Percentiles rank a stretch among this genome's conserved stretches.
Conservation (phyloP, 2,329 filamentous ascomycete species). For the Cladosporium sp. region DNA sequence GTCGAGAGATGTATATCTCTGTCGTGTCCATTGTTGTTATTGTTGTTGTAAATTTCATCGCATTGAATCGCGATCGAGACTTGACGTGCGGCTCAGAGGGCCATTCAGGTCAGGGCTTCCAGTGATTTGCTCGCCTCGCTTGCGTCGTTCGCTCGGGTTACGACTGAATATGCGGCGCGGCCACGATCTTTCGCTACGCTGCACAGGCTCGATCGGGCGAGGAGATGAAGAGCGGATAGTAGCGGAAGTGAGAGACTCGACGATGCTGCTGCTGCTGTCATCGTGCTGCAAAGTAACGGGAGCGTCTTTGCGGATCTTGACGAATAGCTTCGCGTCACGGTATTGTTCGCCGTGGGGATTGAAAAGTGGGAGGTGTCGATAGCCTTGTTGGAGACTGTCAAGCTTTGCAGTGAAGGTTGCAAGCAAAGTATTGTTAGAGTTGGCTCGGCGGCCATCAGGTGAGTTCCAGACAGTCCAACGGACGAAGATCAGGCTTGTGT, state of each 20-base stretch:
- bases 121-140: slow-evolving; percentile 27
- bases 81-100: slow-evolving; percentile 36
- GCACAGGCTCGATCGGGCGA: slow-evolving; percentile 31
- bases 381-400: slow-evolving; percentile 83
- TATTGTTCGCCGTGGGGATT: slow-evolving; percentile 90
- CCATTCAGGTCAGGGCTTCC: slow-evolving; percentile 24
- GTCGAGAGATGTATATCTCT: background rate
- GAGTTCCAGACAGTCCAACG: slow-evolving; percentile 91
- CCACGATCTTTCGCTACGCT: slow-evolving; percentile 40
- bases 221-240: slow-evolving; percentile 25
- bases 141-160: slow-evolving; percentile 45
- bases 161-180: slow-evolving; percentile 45
- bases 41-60: slow-evolving; percentile 20
- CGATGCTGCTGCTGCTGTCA: slow-evolving; percentile 29
- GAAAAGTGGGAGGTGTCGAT: slow-evolving; percentile 85
- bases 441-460: slow-evolving; percentile 69
- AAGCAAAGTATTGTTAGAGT: slow-evolving; percentile 61
- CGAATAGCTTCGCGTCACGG: slow-evolving; percentile 92
- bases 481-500: slow-evolving; percentile 89
- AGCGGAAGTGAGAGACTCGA: slow-evolving; percentile 23
- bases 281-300: slow-evolving; percentile 33
- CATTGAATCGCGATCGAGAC: slow-evolving; percentile 35
- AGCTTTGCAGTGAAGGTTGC: slow-evolving; percentile 94
- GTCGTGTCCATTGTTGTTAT: background rate
- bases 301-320: slow-evolving; percentile 69